phyloP scores from a whole-genome alignment of 495 filamentous ascomycete genomes.

The Hypoxylon trugodes region DNA sequence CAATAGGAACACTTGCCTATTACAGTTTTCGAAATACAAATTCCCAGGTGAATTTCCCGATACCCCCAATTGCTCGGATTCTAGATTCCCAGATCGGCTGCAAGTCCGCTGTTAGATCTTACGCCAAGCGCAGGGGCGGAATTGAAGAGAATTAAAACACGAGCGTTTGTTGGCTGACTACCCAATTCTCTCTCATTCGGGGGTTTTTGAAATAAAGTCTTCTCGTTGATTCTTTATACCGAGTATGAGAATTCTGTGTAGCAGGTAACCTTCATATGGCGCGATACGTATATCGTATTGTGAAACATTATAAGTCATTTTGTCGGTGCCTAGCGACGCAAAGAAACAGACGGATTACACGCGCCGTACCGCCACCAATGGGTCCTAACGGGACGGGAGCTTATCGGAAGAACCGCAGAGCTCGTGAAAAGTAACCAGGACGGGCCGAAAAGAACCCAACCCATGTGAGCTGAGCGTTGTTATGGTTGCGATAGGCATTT shows the following conservation, averaged over 20 bases:
- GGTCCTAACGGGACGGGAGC: not conserved
- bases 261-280: not conserved
- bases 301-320: not conserved
- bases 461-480: constrained; percentile 2
- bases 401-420: not conserved
- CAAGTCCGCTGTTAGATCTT: constrained; percentile 14
- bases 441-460: constrained; percentile 17
- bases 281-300: not conserved
- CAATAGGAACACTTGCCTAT: too few relatives aligned
- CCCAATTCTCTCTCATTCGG: not conserved
- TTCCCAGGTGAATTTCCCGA: not conserved
- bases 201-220: too few relatives aligned
- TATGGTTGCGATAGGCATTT: not conserved
- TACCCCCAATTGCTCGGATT: not conserved
- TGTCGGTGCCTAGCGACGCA: too few relatives aligned
- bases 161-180: constrained; percentile 13
- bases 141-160: not conserved
- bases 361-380: not conserved
- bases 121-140: constrained; percentile 16
- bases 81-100: constrained; percentile 2
- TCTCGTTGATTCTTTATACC: not conserved
- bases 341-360: not conserved
- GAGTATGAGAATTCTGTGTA: not conserved
- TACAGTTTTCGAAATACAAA: not conserved
- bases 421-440: constrained; percentile 5